phyloP scores from a whole-genome alignment of 345 rosid species.

The Gossypioides kirkii region DNA sequence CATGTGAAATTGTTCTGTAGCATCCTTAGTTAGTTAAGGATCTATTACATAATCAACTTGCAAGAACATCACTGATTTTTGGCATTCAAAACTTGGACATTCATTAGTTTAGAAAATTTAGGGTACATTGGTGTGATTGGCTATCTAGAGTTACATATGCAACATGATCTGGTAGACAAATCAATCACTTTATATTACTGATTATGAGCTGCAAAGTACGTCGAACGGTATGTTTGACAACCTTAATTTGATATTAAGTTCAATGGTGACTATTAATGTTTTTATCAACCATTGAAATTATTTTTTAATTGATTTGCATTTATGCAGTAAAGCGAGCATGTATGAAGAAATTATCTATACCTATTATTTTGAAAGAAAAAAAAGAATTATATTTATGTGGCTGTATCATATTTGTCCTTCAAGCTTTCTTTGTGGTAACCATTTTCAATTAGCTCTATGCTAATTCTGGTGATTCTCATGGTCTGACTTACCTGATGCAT shows the following conservation, averaged over 20 bases:
- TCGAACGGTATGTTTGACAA: neutral
- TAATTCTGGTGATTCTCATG: slow-evolving; percentile 9
- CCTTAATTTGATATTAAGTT: neutral
- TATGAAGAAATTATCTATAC: neutral
- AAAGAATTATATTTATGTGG: neutral
- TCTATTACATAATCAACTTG: neutral
- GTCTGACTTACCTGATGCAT: slow-evolving; percentile 9
- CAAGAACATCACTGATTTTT: neutral
- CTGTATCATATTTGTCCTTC: neutral
- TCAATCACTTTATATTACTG: neutral
- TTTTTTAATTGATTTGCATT: neutral
- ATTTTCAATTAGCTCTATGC: neutral
- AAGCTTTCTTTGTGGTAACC: neutral
- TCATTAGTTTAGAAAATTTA: neutral
- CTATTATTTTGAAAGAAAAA: neutral
- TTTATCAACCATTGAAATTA: neutral
- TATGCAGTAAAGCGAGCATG: neutral
- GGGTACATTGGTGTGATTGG: neutral
- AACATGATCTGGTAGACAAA: neutral
- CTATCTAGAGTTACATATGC: neutral
- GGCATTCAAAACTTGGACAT: neutral
- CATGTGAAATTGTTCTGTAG: neutral
- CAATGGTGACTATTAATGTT: neutral
- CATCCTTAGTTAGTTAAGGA: neutral
- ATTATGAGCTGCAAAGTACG: neutral